phyloP scores from a whole-genome alignment of 345 rosid species.

The Populus pruinosa region DNA sequence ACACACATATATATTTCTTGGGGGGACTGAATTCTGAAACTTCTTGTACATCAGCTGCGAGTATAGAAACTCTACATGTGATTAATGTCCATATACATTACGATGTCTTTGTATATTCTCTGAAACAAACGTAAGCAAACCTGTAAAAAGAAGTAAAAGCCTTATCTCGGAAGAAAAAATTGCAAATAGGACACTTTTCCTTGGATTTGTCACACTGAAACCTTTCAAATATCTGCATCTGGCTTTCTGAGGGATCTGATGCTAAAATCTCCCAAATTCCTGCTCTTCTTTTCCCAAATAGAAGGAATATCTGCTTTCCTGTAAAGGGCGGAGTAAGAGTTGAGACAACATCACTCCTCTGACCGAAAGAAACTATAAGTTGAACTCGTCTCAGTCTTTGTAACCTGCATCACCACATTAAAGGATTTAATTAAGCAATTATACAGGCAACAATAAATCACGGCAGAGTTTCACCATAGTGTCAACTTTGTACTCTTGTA shows the following conservation, averaged over 20 bases:
- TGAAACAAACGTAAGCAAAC: background rate
- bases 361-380: constrained; percentile 51
- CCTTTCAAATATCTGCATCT: background rate
- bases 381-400: constrained; percentile 66
- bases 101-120: background rate
- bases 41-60: background rate
- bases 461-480: background rate
- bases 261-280: background rate
- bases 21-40: background rate
- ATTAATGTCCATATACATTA: background rate
- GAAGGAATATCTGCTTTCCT: background rate
- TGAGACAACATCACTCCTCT: constrained; percentile 38
- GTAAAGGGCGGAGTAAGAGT: background rate
- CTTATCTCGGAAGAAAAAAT: background rate
- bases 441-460: background rate
- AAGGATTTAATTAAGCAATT: background rate
- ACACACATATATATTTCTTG: too few relatives aligned
- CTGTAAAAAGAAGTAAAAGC: background rate
- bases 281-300: background rate
- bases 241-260: background rate
- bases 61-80: background rate
- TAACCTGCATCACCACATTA: constrained; percentile 40
- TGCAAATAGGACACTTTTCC: constrained; percentile 10
- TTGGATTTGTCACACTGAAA: constrained; percentile 20
- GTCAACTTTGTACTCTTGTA: background rate